Conservation (phyloP, 768 basidiomycete genomes). For the Butyriboletus loyo region DNA sequence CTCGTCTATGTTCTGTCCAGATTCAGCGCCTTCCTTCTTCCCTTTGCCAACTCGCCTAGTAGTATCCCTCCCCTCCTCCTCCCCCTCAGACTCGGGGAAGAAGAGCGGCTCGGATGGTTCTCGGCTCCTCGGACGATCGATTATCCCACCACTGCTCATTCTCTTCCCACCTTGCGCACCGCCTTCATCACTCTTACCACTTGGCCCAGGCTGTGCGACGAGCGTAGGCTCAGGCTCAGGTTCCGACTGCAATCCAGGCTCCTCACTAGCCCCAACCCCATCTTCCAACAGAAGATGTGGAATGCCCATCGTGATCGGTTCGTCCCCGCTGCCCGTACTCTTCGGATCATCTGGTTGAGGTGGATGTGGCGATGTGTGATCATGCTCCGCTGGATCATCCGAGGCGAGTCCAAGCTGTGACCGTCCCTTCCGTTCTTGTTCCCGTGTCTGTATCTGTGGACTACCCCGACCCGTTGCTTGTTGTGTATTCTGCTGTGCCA, state of each 20-base stretch:
- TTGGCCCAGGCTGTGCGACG: constrained; percentile 6
- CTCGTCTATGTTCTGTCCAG: neutral
- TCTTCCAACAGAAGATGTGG: constrained; percentile 8
- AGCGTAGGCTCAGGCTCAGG: constrained; percentile 18
- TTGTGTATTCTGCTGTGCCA: constrained; percentile 1
- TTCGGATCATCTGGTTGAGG: neutral
- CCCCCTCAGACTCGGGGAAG: constrained; percentile 25
- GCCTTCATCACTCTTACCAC: neutral
- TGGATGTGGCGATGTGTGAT: neutral
- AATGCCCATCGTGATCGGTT: constrained; percentile 5
- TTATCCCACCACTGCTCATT: neutral
- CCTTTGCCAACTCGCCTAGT: neutral
- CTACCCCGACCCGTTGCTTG: neutral
- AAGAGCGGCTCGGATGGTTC: constrained; percentile 24
- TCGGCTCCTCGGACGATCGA: constrained; percentile 10
- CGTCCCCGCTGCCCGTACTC: neutral
- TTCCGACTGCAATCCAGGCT: constrained; percentile 2
- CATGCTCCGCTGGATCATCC: neutral
- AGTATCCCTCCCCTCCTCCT: neutral
- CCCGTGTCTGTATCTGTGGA: neutral
- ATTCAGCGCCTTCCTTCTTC: neutral
- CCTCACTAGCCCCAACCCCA: neutral
- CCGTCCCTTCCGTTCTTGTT: neutral
- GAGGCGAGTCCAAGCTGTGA: neutral
- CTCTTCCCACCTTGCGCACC: neutral